Evolutionary conservation across 345 rosid genomes (phyloP).

Genomic region (Gossypium australe): DNA sequence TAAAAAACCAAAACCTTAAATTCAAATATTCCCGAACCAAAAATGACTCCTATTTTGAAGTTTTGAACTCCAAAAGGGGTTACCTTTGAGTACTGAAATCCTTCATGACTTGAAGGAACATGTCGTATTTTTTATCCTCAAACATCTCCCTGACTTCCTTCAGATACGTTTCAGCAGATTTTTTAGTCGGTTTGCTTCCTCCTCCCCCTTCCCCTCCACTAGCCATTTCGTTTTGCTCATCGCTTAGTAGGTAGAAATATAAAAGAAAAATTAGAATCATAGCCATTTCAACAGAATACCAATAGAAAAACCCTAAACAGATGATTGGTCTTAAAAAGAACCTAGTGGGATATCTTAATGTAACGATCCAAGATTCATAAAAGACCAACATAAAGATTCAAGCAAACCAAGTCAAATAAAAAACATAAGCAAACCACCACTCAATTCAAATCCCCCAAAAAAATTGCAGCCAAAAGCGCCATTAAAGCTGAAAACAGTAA

Average conservation of each 20-base stretch:
- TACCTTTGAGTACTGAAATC: too few species aligned
- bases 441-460: too few species aligned
- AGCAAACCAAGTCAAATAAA: not conserved
- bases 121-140: too few species aligned
- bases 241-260: constrained; percentile 26
- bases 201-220: constrained; percentile 19
- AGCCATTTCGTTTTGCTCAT: constrained; percentile 47
- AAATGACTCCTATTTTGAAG: too few species aligned
- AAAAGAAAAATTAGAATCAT: not conserved
- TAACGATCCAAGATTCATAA: not conserved
- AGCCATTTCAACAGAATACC: not conserved
- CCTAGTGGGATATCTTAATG: not conserved
- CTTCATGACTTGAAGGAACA: too few species aligned
- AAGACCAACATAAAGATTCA: not conserved
- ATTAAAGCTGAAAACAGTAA: not conserved
- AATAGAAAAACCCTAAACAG: too few species aligned
- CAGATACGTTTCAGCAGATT: too few species aligned
- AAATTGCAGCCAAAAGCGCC: not conserved
- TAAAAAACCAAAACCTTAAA: too few species aligned
- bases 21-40: too few species aligned
- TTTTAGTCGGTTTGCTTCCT: constrained; percentile 33
- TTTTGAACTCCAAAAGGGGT: too few species aligned
- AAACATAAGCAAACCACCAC: not conserved
- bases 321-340: not conserved
- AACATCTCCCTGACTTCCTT: too few species aligned